Evolutionary conservation across 495 filamentous ascomycete genomes (phyloP).

Genomic region (Tuber brumale): DNA sequence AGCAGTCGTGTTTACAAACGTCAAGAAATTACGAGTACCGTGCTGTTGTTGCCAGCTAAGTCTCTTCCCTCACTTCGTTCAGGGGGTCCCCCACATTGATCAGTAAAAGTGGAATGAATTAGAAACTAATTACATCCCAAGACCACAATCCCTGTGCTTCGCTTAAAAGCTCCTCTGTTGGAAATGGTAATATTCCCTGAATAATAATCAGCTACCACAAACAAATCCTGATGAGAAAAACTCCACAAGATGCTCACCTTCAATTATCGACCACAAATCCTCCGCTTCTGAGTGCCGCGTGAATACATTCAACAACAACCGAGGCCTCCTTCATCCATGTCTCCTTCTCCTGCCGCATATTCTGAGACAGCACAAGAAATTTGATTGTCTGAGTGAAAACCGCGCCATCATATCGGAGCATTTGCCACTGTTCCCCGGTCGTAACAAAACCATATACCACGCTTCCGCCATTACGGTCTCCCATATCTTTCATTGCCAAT

Average conservation of each 20-base stretch:
- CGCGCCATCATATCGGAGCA: constrained; percentile 18
- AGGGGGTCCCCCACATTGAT: neutral
- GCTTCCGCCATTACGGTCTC: constrained; percentile 15
- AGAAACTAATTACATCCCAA: neutral
- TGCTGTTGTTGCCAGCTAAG: neutral
- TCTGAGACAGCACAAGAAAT: constrained; percentile 1
- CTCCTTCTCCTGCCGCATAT: constrained; percentile 8
- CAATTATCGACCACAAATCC: constrained; percentile 1
- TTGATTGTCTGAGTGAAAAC: constrained; percentile 7
- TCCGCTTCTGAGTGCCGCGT: constrained; percentile 12
- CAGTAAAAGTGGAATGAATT: neutral
- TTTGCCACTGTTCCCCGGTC: constrained; percentile 13
- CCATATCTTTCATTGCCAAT: constrained; percentile 17
- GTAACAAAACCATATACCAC: constrained; percentile 18
- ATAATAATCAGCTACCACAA: neutral
- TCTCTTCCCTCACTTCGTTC: neutral
- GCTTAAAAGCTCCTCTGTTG: too few relatives aligned
- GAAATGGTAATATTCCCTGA: too few relatives aligned
- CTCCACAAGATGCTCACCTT: neutral
- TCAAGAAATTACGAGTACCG: neutral
- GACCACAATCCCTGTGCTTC: neutral
- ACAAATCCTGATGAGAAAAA: neutral
- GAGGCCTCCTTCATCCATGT: constrained; percentile 20
- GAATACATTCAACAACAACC: constrained; percentile 11
- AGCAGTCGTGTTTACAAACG: too few relatives aligned